Percentiles rank a stretch among this genome's conserved stretches.
Conservation (phyloP, 768 basidiomycete genomes). For the Naganishia kalamii region DNA sequence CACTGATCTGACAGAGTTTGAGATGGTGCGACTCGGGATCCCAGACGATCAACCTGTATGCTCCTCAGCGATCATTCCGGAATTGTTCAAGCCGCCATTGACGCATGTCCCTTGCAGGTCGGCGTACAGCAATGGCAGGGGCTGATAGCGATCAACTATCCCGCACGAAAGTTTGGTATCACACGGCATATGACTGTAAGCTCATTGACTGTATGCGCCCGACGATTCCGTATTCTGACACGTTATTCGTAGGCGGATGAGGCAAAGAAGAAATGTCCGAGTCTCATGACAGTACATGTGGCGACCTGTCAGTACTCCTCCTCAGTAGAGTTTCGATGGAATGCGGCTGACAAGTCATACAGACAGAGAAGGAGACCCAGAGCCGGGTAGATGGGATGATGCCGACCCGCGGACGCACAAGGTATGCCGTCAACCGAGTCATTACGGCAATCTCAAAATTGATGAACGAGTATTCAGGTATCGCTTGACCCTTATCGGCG, state of each 20-base stretch:
- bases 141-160: constrained; percentile 87
- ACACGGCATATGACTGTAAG: constrained; percentile 48
- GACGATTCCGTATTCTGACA: too few species aligned
- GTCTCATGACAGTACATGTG: constrained; percentile 79
- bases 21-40: constrained; percentile 70
- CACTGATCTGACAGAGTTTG: constrained; percentile 66
- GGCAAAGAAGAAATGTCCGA: constrained; percentile 76
- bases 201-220: too few species aligned
- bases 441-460: too few species aligned
- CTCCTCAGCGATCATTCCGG: neutral
- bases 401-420: constrained; percentile 87
- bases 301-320: constrained; percentile 71
- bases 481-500: constrained; percentile 87
- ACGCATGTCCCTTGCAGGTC: neutral
- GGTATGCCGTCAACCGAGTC: constrained; percentile 48
- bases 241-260: constrained; percentile 59
- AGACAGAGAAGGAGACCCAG: constrained; percentile 46
- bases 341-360: neutral
- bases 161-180: constrained; percentile 85
- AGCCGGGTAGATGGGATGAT: constrained; percentile 88
- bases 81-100: neutral
- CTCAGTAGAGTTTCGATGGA: too few species aligned
- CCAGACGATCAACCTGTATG: constrained; percentile 43
- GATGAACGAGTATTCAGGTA: constrained; percentile 53
- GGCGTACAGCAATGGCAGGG: constrained; percentile 47